phyloP scores from a whole-genome alignment of 768 basidiomycete species.

The Pleurotus ostreatus region DNA sequence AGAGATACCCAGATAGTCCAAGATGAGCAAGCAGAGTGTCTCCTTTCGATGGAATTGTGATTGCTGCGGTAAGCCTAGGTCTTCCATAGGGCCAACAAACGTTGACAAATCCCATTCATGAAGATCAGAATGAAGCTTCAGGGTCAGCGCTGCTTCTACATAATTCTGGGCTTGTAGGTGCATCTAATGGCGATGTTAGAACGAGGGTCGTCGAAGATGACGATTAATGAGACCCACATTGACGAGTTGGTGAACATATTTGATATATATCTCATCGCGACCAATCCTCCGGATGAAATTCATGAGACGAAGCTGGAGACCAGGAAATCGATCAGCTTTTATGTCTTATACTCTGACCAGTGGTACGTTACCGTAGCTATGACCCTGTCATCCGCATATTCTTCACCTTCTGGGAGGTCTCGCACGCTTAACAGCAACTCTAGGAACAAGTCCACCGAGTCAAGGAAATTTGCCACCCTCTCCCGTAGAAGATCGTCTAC shows the following conservation, averaged over 20 bases:
- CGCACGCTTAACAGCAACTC: constrained; percentile 85
- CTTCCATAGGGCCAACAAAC: constrained; percentile 85
- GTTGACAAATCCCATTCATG: constrained; percentile 85
- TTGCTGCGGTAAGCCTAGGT: constrained; percentile 85
- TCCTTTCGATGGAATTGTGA: constrained; percentile 94
- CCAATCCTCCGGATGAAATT: constrained; percentile 92
- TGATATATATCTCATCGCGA: constrained; percentile 90
- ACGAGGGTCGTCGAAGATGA: background rate
- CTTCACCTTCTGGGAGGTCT: constrained; percentile 87
- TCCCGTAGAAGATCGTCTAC: constrained; percentile 78
- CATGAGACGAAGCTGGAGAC: constrained; percentile 73
- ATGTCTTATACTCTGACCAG: constrained; percentile 1
- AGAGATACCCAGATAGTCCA: constrained; percentile 84
- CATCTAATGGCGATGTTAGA: constrained; percentile 47
- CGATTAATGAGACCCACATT: constrained; percentile 50
- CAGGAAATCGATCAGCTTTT: constrained; percentile 1
- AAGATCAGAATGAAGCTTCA: constrained; percentile 91
- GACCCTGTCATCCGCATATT: constrained; percentile 92
- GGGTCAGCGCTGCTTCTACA: constrained; percentile 88
- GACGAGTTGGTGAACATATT: constrained; percentile 93
- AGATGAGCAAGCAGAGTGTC: constrained; percentile 82
- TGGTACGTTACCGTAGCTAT: constrained; percentile 73
- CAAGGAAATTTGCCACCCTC: constrained; percentile 77
- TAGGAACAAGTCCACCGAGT: constrained; percentile 89
- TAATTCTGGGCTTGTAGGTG: constrained; percentile 87